Percentiles rank a stretch among this genome's conserved stretches.
Evolutionary conservation across 371 early-diverging fungal genomes (phyloP).

Genomic region (Mucor circinelloides): DNA sequence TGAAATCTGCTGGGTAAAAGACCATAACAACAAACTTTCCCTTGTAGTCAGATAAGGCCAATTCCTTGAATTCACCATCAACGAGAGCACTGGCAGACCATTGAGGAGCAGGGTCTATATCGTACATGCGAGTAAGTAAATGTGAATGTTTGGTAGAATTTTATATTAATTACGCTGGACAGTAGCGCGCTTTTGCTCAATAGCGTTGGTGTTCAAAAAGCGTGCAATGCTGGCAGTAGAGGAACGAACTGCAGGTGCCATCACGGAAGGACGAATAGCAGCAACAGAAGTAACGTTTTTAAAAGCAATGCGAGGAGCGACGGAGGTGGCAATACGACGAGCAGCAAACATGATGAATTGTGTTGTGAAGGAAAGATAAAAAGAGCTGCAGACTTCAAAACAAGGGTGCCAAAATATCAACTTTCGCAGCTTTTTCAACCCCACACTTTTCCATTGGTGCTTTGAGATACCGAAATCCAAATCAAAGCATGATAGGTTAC

Average conservation of each 20-base stretch:
- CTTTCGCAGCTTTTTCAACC: background rate
- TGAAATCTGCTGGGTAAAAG: constrained; percentile 59
- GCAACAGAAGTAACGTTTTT: background rate
- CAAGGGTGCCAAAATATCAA: background rate
- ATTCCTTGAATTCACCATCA: constrained; percentile 76
- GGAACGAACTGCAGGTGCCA: constrained; percentile 7
- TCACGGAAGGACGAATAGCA: constrained; percentile 6
- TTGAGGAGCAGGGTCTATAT: constrained; percentile 67
- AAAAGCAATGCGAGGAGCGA: constrained; percentile 17
- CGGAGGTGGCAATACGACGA: constrained; percentile 20
- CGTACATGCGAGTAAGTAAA: background rate
- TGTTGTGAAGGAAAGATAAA: background rate
- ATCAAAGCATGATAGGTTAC: background rate
- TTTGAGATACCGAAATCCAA: background rate
- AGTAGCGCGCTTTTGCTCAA: constrained; percentile 28
- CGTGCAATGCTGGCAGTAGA: constrained; percentile 11
- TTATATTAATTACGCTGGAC: constrained; percentile 25
- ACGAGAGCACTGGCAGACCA: constrained; percentile 78
- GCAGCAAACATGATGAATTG: constrained; percentile 17
- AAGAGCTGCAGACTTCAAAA: background rate
- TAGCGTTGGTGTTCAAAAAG: constrained; percentile 17
- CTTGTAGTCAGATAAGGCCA: constrained; percentile 88
- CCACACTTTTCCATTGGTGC: background rate
- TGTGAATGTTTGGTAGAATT: background rate
- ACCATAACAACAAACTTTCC: constrained; percentile 65